Base-by-base conservation (phyloP, 441 rosid genomes). In the Erysimum pusillum region DNA sequence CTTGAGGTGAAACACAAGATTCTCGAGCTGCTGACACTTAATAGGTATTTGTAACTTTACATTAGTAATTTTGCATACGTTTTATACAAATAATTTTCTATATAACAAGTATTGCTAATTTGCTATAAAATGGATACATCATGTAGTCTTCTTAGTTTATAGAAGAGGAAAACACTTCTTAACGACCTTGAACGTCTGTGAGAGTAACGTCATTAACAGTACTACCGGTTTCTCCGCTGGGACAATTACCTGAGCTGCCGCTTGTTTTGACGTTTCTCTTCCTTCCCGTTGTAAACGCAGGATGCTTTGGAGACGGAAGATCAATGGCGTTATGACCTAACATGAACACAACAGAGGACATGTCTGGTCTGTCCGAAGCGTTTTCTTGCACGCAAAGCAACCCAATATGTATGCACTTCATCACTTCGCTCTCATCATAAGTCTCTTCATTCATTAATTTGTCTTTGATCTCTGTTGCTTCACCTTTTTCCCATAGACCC, bases 351-450 rank as follows among this genome's bases (percentile, higher is more conserved):
- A 86, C 89, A 2, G 52, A 20, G 6, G 83, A 82, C 86, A 88
- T 81, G 17, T 62, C 76, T 14, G 88, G 88, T 54, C 91, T 71
- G 15, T 84, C 87, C 13, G 3, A 41, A 0, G 83, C 79, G 34
- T 62, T 52, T 69, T 86, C 90, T 81, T 89, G 89, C 35, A 87
- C 89, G 3, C 90, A 89, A 34, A 87, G 63, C 12, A 86, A 76
- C 20, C 87, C 91, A 2, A 87, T 83, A 22, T 84, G 86, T 39
- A 85, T 75, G 79, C 88, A 81, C 13, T 81, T 81, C 57, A 63
- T 13, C 45, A 79, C 77, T 75, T 86, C 79, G 9, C 31, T 7
- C 13, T 32, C 60, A 3, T 51, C 66, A 18, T 8, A 56, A 2
- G 73, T 82, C n/a, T 72, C 73, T 13, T 45, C 45, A 14, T 10